Conservation (phyloP, 805 yeast genomes). For the Hanseniaspora clermontiae region DNA sequence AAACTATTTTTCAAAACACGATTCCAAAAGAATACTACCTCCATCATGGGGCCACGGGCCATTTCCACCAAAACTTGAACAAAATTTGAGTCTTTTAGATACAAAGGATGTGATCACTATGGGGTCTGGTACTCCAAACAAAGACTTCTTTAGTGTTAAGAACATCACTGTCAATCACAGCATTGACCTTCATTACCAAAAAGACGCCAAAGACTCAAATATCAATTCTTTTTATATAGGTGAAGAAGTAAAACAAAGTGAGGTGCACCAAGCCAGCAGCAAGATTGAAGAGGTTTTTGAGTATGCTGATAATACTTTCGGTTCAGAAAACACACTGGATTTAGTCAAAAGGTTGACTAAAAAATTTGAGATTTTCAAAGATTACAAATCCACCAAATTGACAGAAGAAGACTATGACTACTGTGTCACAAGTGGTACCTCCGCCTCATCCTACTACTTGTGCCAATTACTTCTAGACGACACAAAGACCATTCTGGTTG, state of each 20-base stretch:
- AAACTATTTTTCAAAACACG: background rate
- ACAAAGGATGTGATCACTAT: background rate
- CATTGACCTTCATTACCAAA: background rate
- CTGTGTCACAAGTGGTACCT: slow-evolving; percentile 42
- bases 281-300: slow-evolving; percentile 36
- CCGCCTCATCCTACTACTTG: slow-evolving; percentile 46
- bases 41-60: slow-evolving; percentile 12
- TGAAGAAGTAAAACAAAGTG: background rate
- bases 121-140: slow-evolving; percentile 2
- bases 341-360: slow-evolving; percentile 22
- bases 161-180: background rate
- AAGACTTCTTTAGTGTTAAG: background rate
- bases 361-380: background rate
- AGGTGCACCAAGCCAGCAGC: slow-evolving; percentile 24
- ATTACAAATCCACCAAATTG: slow-evolving; percentile 21
- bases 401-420: slow-evolving; percentile 46
- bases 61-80: slow-evolving; percentile 21
- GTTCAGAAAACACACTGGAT: slow-evolving; percentile 40
- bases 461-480: slow-evolving; percentile 39
- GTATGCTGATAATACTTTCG: slow-evolving; percentile 43
- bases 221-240: background rate
- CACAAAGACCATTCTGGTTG: slow-evolving; percentile 51
- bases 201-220: background rate
- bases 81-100: slow-evolving; percentile 34
- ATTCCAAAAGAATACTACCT: background rate